Percentiles rank a stretch among this genome's conserved stretches.
Evolutionary conservation across 768 basidiomycete genomes (phyloP).

Genomic region (Mycena amicta): DNA sequence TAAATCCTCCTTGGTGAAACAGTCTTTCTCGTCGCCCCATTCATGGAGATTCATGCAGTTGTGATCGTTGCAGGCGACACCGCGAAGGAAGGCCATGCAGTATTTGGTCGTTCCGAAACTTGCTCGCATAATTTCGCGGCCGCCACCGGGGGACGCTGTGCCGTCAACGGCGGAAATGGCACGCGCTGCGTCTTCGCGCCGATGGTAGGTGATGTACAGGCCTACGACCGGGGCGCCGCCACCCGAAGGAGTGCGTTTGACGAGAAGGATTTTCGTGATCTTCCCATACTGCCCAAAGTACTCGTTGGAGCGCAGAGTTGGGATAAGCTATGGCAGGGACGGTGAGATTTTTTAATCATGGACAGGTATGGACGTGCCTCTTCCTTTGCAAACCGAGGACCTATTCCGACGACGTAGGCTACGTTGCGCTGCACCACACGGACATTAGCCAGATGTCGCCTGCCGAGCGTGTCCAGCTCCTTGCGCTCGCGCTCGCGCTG

Average conservation of each 20-base stretch:
- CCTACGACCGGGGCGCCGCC: conserved; percentile 78
- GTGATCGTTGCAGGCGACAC: conserved; percentile 80
- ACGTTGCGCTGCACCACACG: conserved; percentile 96
- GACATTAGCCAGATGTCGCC: conserved; percentile 88
- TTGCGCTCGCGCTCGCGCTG: conserved; percentile 93
- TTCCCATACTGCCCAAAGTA: conserved; percentile 99
- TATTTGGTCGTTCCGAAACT: conserved; percentile 98
- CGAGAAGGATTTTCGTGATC: conserved; percentile 91
- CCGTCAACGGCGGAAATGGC: conserved; percentile 95
- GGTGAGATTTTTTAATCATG: conserved; percentile 19
- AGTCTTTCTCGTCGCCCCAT: conserved; percentile 98
- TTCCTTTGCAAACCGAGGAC: conserved; percentile 91
- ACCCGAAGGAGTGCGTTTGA: conserved; percentile 82
- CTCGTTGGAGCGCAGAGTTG: conserved; percentile 89
- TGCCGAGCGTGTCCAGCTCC: conserved; percentile 83
- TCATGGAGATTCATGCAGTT: conserved; percentile 95
- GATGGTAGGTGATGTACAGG: conserved; percentile 95
- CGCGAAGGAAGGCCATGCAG: conserved; percentile 93
- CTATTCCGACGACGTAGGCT: conserved; percentile 95
- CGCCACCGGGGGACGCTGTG: conserved; percentile 85
- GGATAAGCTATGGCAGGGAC: conserved; percentile 70
- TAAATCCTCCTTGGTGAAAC: conserved; percentile 95
- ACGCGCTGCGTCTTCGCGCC: conserved; percentile 91
- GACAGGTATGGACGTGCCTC: conserved; percentile 88
- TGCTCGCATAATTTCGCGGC: conserved; percentile 86